A percentile compares a stretch with the other conserved stretches of the same genome.
phyloP scores from a whole-genome alignment of 805 yeast species.

The Metschnikowia lachancei region DNA sequence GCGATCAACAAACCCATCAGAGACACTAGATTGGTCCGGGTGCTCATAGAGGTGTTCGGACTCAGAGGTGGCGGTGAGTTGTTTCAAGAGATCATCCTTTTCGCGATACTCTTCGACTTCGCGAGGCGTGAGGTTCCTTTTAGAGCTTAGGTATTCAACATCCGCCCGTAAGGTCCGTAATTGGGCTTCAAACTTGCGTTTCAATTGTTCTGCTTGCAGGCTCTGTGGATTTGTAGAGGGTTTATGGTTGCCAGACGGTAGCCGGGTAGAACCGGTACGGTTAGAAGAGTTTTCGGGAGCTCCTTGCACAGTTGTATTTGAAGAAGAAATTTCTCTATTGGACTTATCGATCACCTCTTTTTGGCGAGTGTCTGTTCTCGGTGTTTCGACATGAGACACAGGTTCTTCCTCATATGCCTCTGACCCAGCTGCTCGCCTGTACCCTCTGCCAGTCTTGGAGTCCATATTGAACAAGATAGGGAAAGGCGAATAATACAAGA shows the following conservation, averaged over 20 bases:
- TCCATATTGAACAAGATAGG: no score
- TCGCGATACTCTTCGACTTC: conserved; percentile 14
- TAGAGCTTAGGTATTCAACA: conserved; percentile 1
- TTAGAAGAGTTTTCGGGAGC: no score
- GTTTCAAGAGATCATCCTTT: conserved; percentile 11
- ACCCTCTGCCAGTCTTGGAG: conserved; percentile 1
- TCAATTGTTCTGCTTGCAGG: neutral
- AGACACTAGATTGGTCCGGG: conserved; percentile 57
- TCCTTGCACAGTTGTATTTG: no score
- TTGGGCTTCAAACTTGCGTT: conserved; percentile 10
- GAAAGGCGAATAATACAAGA: no score
- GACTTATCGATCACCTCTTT: neutral
- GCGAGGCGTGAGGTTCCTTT: conserved; percentile 14
- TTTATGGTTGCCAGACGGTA: no score
- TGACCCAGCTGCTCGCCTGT: conserved; percentile 5
- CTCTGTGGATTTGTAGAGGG: neutral
- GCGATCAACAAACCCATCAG: conserved; percentile 51
- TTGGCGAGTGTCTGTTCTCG: neutral
- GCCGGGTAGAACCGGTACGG: no score
- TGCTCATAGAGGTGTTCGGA: conserved; percentile 21
- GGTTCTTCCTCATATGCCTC: conserved; percentile 7
- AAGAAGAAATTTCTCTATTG: neutral
- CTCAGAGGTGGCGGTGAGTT: neutral
- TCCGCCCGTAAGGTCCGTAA: conserved; percentile 3
- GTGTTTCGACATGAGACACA: neutral